Base-by-base conservation (phyloP, 305 asterid genomes). In the Solanum hybrid region DNA sequence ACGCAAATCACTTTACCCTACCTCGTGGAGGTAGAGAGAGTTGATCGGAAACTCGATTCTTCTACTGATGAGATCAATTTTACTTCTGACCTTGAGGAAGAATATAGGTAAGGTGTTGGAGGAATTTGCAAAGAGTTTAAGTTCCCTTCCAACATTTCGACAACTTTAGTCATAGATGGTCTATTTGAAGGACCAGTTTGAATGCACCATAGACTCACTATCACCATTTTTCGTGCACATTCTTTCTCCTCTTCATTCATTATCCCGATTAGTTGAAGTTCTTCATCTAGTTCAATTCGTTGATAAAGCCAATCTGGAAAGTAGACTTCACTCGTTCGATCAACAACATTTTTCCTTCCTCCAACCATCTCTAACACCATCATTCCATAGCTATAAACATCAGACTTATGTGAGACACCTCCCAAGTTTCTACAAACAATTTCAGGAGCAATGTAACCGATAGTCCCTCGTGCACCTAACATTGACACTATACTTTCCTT, bases 401-500 rank as follows among this genome's bases (percentile, higher is more conserved):
- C 88, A 9, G 91, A 90, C 56, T 90, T 90, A 42, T 87, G 86
- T 27, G 91, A 90, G 0, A 90, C 87, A 17, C 88, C 88, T 46
- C 91, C 91, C 38, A 88, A 87, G 86, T 90, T 87, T 82, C 90
- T 90, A 11, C 88, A 81, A 35, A 87, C 35, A 14, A 88, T 75
- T 72, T 90, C 91, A 5, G 90, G 91, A 72, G 91, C 91, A 26
- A 88, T 90, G 8, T 90, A 90, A 16, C 91, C 90, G 10, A 90
- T 34, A 22, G 91, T 90, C 71, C 91, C 91, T 87, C 91, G 86
- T 26, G 91, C 85, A 66, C 66, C 78, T 90, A 85, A 1, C 89
- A 91, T 89, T 0, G 94, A 92, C 7, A 95, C 90, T 35, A 78
- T 13, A 4, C 95, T 95, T 1, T 92, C 88, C 77, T 91, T 86